Evolutionary conservation across 2,329 filamentous ascomycete genomes (phyloP).

Genomic region (Neopestalotiopsis sp.): DNA sequence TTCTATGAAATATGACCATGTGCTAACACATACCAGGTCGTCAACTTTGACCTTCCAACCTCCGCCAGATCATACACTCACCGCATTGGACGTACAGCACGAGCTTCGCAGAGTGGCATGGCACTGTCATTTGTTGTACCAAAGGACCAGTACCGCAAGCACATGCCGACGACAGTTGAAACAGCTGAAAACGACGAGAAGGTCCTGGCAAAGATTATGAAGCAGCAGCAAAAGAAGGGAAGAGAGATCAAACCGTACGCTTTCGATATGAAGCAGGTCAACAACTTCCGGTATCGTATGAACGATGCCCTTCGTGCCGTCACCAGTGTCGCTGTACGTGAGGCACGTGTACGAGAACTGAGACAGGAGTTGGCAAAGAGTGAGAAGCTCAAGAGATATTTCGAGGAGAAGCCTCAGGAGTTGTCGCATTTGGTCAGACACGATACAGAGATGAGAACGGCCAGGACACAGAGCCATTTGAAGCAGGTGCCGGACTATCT

Average conservation of each 20-base stretch:
- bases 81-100: slow-evolving; percentile 89
- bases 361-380: slow-evolving; percentile 89
- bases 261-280: slow-evolving; percentile 93
- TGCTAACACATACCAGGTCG: slow-evolving; percentile 47
- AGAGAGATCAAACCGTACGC: slow-evolving; percentile 88
- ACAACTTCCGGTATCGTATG: slow-evolving; percentile 94
- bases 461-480: slow-evolving; percentile 84
- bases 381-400: slow-evolving; percentile 93
- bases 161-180: slow-evolving; percentile 81
- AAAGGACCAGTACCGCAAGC: slow-evolving; percentile 80
- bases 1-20: neutral
- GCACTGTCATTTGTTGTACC: slow-evolving; percentile 95
- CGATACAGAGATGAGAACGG: slow-evolving; percentile 84
- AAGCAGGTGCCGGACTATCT: slow-evolving; percentile 95
- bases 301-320: slow-evolving; percentile 90
- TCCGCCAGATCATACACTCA: slow-evolving; percentile 95
- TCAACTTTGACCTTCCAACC: slow-evolving; percentile 95
- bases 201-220: slow-evolving; percentile 78
- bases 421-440: slow-evolving; percentile 81
- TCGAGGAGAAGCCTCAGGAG: slow-evolving; percentile 95
- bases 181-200: slow-evolving; percentile 84
- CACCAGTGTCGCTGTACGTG: slow-evolving; percentile 77
- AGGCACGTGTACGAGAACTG: slow-evolving; percentile 79
- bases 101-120: slow-evolving; percentile 91
- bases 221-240: slow-evolving; percentile 78